A percentile compares a stretch with the other conserved stretches of the same genome.
Conservation (phyloP, 2,329 filamentous ascomycete genomes). For the Pezicula rhizophila region DNA sequence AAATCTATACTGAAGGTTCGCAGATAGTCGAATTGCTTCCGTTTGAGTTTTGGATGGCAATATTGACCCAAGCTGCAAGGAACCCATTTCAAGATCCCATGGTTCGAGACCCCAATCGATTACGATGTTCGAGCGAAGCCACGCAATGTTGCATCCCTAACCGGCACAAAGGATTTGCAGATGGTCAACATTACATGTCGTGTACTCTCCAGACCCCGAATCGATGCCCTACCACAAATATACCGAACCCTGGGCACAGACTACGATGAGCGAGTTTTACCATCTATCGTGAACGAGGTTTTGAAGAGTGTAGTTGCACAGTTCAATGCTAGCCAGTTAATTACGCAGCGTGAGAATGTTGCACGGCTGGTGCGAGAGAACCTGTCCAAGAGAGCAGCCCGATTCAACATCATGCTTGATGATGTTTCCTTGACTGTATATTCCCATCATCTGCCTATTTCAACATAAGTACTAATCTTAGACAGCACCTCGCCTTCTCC, state of each 20-base stretch:
- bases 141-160: constrained; percentile 91
- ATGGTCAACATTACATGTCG: constrained; percentile 99
- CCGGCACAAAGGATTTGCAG: constrained; percentile 97
- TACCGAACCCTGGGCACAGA: constrained; percentile 93
- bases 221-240: constrained; percentile 89
- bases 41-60: constrained; percentile 1
- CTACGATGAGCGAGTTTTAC: constrained; percentile 94
- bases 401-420: constrained; percentile 96
- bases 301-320: constrained; percentile 97
- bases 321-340: constrained; percentile 97
- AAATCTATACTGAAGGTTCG: constrained; percentile 91
- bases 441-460: constrained; percentile 4
- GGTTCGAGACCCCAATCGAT: constrained; percentile 94
- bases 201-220: constrained; percentile 86
- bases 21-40: not conserved
- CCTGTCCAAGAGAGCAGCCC: constrained; percentile 79
- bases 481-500: constrained; percentile 64
- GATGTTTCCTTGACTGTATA: constrained; percentile 93
- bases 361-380: constrained; percentile 88
- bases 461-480: constrained; percentile 5
- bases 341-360: constrained; percentile 98
- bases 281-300: constrained; percentile 97
- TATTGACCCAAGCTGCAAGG: constrained; percentile 41
- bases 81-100: constrained; percentile 90
- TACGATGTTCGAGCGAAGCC: constrained; percentile 98